Base-by-base conservation (phyloP, 2,329 filamentous ascomycete species). In the Ascochyta lentis region DNA sequence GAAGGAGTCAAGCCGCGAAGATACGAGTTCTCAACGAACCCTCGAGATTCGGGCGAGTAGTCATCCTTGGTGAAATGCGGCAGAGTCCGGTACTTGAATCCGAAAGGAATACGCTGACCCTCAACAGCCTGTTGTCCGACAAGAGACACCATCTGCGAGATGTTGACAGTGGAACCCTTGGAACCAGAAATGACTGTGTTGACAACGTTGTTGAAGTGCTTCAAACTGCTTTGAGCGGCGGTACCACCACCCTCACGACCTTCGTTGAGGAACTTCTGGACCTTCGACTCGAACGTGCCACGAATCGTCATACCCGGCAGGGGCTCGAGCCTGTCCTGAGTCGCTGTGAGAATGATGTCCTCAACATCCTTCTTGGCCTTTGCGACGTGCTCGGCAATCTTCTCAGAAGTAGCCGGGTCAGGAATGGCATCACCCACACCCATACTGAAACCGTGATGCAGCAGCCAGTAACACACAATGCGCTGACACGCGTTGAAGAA, bases 41-140 rank as follows among this genome's bases (percentile, higher is more conserved):
- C 95, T 80, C 95, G 89, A 41, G 95, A 94, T 75, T 97, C 93
- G 10, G 95, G 92, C 19, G 94, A 98, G 77, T 98, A 99, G 76
- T 99, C 96, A 69, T 99, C 96, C 81, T 99, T 99, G 63, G 95
- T 96, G 78, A 99, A 99, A 77, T 99, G 95, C 3, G 95, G 95
- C 56, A 99, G 81, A 0, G 95, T 96, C 48, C 95, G 89, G 76
- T 99, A 98, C 76, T 98, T 97, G 86, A 99, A 99, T 22, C 96
- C 95, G 72, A 97, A 99, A 1, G 95, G 95, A 80, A 99, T 96
- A 82, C 95, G 95, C 79, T 96, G 96, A 70, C 95, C 96, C 80
- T 99, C 95, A 8, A 99, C 92, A 63, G 96, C 96, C 76, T 99
- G 96, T 76, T 99, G 95, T 64, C 96, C 95, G 57, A 99, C 96